Evolutionary conservation across 176 grass and related monocot genomes (phyloP), one percentile per base, ranked within the genome.

Genomic region (Cymbopogon citratus): DNA sequence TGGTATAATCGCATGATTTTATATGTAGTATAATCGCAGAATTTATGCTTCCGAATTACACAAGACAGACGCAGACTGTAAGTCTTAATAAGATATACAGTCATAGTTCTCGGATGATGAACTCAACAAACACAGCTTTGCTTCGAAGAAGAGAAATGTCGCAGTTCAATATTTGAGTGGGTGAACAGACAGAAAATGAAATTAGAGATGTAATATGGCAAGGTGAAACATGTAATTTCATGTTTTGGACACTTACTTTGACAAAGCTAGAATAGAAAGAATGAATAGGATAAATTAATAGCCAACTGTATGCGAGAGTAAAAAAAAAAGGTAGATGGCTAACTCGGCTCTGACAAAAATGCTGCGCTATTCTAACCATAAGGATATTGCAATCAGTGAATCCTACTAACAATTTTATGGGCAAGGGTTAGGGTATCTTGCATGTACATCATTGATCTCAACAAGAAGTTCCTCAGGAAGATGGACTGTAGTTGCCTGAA

Each of bases 391-490:
- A 70, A 39, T 51, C 23, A 31, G 18, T 41, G 4, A 63, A 48
- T 40, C 5, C 10, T 2, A 40, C 9, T 28, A 71, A 12, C 34
- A 52, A 34, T 19, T 14, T 56, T 76, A 89, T 85, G 95, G 90
- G 68, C 95, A 98, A 51, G 71, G 71, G 27, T 51, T 73, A 51
- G 71, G 26, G 71, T 73, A 73, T 73, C 71, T 73, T 73, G 44
- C 71, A 73, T 73, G 71, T 31, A 73, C 44, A 41, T 88, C 31
- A 77, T 91, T 86, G 43, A 98, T 98, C 52, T 98, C 95, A 34
- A 43, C 75, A 44, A 87, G 9, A 46, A 92, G 86, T 71, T 94
- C 86, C 28, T 70, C 31, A 4, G 67, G 57, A 21, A 98, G 75
- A 74, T 84, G 77, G 27, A 91, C 29, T 18, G 73, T 73, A 59